A percentile compares a stretch with the other conserved stretches of the same genome.
phyloP scores from a whole-genome alignment of 2,329 filamentous ascomycete genomes.

The Alternaria arborescens region DNA sequence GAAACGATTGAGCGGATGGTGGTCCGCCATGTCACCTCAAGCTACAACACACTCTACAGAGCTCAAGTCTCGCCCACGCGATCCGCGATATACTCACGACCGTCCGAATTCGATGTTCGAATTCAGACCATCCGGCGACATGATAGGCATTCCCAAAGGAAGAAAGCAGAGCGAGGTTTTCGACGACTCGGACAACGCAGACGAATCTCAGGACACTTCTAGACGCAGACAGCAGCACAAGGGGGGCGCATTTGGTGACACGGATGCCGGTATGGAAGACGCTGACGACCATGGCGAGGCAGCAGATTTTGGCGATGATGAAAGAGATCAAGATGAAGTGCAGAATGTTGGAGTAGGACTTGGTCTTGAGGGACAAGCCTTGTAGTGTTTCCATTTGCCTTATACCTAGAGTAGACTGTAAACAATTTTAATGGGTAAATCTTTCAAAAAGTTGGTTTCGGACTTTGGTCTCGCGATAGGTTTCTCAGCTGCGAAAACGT shows the following conservation, averaged over 20 bases:
- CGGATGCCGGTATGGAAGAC: slow-evolving; percentile 19
- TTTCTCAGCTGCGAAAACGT: background rate
- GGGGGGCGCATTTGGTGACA: slow-evolving; percentile 15
- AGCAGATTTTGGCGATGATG: slow-evolving; percentile 35
- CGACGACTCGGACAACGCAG: slow-evolving; percentile 51
- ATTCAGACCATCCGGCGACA: slow-evolving; percentile 39
- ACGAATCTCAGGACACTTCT: background rate
- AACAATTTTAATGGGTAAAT: slow-evolving; percentile 2
- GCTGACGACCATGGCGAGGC: slow-evolving; percentile 21
- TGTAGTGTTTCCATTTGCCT: slow-evolving; percentile 10
- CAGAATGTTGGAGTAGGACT: slow-evolving; percentile 24
- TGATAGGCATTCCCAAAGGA: slow-evolving; percentile 25
- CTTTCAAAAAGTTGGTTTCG: too few relatives aligned
- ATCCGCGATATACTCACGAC: slow-evolving; percentile 30
- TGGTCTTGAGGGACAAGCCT: slow-evolving; percentile 17
- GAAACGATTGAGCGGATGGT: slow-evolving; percentile 49
- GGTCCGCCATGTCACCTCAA: slow-evolving; percentile 41
- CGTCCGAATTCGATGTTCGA: slow-evolving; percentile 51
- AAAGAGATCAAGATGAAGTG: slow-evolving; percentile 25
- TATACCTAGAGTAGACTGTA: slow-evolving; percentile 9
- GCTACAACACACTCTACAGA: slow-evolving; percentile 17
- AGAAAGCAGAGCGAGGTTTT: slow-evolving; percentile 53
- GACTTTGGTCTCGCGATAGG: background rate
- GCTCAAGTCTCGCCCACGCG: slow-evolving; percentile 15
- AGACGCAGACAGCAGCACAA: slow-evolving; percentile 16